phyloP scores from a whole-genome alignment of 495 filamentous ascomycete genomes.

The Hyphodiscus hymeniophilus region DNA sequence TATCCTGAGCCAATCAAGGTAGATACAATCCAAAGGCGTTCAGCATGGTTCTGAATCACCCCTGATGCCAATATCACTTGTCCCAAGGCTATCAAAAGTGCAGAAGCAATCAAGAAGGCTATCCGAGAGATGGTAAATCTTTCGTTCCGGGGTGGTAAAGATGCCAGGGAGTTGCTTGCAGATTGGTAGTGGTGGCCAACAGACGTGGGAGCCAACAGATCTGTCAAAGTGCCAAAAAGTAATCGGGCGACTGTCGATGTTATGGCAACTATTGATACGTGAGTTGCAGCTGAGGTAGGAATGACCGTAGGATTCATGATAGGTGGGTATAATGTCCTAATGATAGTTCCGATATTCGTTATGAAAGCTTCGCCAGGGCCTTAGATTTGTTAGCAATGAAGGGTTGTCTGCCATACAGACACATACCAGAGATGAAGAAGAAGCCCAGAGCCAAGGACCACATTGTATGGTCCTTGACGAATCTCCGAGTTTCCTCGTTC shows the following conservation, averaged over 20 bases:
- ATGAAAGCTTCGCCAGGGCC: constrained; percentile 95
- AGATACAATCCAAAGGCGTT: constrained; percentile 73
- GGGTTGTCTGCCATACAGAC: too few relatives aligned
- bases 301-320: constrained; percentile 32
- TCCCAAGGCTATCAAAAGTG: constrained; percentile 67
- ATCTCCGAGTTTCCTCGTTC: constrained; percentile 77
- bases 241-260: constrained; percentile 87
- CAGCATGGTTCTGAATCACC: constrained; percentile 51
- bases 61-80: constrained; percentile 69
- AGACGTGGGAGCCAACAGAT: constrained; percentile 70
- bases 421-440: constrained; percentile 58
- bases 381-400: constrained; percentile 29
- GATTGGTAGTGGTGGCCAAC: constrained; percentile 24
- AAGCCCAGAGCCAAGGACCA: constrained; percentile 89
- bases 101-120: constrained; percentile 66
- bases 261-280: constrained; percentile 84
- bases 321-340: constrained; percentile 71
- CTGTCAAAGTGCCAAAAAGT: constrained; percentile 74
- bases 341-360: constrained; percentile 93
- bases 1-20: constrained; percentile 81
- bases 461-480: constrained; percentile 84
- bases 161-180: constrained; percentile 18
- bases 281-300: constrained; percentile 67
- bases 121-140: constrained; percentile 65
- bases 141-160: constrained; percentile 18